phyloP scores from a whole-genome alignment of 177 flowering plant species.

The Vitis hybrid region DNA sequence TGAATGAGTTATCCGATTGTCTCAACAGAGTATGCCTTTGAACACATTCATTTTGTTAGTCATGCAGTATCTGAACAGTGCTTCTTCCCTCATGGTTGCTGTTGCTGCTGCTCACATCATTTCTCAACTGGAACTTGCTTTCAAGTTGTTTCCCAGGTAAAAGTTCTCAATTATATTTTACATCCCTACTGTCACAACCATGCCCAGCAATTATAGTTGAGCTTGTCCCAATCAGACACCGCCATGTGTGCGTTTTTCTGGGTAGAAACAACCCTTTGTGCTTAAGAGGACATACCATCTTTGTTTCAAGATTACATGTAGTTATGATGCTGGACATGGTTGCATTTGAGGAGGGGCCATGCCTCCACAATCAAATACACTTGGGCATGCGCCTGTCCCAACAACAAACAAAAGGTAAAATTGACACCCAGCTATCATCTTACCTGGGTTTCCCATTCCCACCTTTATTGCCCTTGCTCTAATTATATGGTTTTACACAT shows the following conservation, averaged over 20 bases:
- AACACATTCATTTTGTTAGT: too few species aligned
- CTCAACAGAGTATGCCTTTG: too few species aligned
- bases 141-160: too few species aligned
- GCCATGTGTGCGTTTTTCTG: not conserved
- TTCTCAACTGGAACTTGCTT: too few species aligned
- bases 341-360: conserved; percentile 4
- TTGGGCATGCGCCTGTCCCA: conserved; percentile 18
- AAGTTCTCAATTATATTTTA: too few species aligned
- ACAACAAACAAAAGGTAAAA: conserved; percentile 1
- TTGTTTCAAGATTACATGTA: not conserved
- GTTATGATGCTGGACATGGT: conserved; percentile 11
- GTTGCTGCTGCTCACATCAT: too few species aligned
- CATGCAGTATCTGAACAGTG: too few species aligned
- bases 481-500: not conserved
- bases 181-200: too few species aligned
- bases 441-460: not conserved
- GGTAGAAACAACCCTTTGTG: not conserved
- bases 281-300: too few species aligned
- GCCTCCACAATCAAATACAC: conserved; percentile 14
- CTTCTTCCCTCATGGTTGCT: too few species aligned
- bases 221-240: not conserved
- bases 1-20: too few species aligned
- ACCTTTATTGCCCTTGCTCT: not conserved
- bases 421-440: not conserved
- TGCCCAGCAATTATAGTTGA: too few species aligned